phyloP scores from a whole-genome alignment of 495 filamentous ascomycete genomes.

The Durotheca rogersii region DNA sequence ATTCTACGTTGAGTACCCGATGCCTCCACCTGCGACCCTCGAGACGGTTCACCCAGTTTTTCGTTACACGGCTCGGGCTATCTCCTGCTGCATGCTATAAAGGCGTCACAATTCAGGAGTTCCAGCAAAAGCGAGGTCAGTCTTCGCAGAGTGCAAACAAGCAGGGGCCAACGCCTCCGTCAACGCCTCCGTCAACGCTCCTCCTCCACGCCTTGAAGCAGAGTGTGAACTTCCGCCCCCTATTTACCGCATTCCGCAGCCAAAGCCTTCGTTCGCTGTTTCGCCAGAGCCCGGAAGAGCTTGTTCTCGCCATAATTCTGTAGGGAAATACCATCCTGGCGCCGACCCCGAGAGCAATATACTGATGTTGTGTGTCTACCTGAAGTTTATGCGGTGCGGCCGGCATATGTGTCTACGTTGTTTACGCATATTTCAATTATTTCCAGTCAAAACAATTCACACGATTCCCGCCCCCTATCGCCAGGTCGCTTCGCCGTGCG shows the following conservation, averaged over 20 bases:
- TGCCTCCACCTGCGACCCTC: slow-evolving; percentile 16
- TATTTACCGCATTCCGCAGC: slow-evolving; percentile 37
- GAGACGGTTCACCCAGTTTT: not conserved
- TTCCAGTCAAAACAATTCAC: slow-evolving; percentile 59
- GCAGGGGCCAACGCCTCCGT: too few relatives aligned
- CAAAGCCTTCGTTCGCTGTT: slow-evolving; percentile 37
- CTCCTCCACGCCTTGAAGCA: slow-evolving; percentile 35
- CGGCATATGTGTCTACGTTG: slow-evolving; percentile 54
- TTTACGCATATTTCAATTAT: slow-evolving; percentile 66
- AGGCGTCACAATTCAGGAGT: not conserved
- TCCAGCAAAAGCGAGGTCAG: slow-evolving; percentile 28
- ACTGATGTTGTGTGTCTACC: slow-evolving; percentile 18
- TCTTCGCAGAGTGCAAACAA: slow-evolving; percentile 22
- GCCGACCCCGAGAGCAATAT: not conserved
- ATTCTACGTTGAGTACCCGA: slow-evolving; percentile 12
- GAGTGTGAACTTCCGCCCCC: slow-evolving; percentile 35
- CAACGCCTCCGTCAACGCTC: slow-evolving; percentile 27
- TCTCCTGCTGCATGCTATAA: not conserved
- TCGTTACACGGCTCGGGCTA: not conserved
- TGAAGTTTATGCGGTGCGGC: slow-evolving; percentile 49
- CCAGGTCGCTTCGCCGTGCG: slow-evolving; percentile 76
- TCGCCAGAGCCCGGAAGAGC: slow-evolving; percentile 44
- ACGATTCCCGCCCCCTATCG: slow-evolving; percentile 77
- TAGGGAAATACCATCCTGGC: slow-evolving; percentile 10
- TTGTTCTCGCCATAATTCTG: slow-evolving; percentile 39